These are phyloP conservation scores for Cladosporium oxysporum DNA, from an alignment of 2,329 filamentous ascomycete species.

Conservation along the genomic window DNA sequence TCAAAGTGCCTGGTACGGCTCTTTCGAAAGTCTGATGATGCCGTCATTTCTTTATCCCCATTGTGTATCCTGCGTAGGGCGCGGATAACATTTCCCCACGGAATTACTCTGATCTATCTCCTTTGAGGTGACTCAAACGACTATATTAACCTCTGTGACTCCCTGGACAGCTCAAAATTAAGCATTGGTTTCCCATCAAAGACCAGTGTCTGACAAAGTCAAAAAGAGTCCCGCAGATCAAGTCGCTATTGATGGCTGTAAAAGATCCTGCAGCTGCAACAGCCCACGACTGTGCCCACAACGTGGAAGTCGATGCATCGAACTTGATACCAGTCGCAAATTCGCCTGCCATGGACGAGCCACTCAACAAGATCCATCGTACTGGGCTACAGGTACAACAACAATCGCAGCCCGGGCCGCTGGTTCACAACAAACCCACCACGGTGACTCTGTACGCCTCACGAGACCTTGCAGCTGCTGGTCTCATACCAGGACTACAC, in stretches of 20 bases:
- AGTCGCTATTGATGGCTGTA: background rate
- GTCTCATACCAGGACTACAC: conserved; percentile 16
- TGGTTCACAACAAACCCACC: conserved; percentile 20
- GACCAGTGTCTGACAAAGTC: background rate
- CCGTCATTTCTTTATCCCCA: background rate
- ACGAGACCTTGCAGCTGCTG: conserved; percentile 18
- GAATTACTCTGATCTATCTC: background rate
- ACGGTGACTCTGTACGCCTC: conserved; percentile 25
- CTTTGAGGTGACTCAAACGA: background rate
- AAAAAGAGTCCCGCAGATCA: background rate
- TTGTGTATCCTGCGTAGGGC: background rate
- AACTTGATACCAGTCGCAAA: background rate
- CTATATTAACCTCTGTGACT: background rate
- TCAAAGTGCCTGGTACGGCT: background rate
- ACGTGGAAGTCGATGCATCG: background rate
- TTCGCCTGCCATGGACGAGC: background rate
- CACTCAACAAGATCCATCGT: background rate
- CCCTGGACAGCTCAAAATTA: background rate
- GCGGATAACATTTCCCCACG: background rate
- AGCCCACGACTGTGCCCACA: background rate
- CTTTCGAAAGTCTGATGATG: background rate
- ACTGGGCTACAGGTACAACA: background rate
- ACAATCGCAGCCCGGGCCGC: conserved; percentile 20
- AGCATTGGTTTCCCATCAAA: background rate
- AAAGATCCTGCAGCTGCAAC: background rate